phyloP scores from a whole-genome alignment of 805 yeast genomes.

The Candida suzukii region DNA sequence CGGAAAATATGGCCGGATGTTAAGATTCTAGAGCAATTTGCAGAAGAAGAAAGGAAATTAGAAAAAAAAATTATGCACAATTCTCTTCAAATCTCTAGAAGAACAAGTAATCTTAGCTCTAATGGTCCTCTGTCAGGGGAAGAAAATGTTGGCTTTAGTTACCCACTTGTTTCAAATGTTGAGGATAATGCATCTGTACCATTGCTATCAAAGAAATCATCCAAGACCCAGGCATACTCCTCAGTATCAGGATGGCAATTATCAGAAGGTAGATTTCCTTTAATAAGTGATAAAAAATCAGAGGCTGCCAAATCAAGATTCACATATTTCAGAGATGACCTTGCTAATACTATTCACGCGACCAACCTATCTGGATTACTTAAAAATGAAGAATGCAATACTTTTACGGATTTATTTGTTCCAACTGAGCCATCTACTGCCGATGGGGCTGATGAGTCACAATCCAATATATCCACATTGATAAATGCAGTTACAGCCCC shows the following conservation, averaged over 20 bases:
- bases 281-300: slow-evolving; percentile 4
- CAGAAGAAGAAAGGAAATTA: slow-evolving; percentile 53
- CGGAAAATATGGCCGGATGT: slow-evolving; percentile 78
- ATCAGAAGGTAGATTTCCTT: not conserved
- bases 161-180: slow-evolving; percentile 26
- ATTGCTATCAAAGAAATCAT: slow-evolving; percentile 59
- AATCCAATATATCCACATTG: not conserved
- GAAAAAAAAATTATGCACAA: slow-evolving; percentile 17
- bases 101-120: slow-evolving; percentile 4
- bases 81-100: slow-evolving; percentile 19
- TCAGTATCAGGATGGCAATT: not conserved
- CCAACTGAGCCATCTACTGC: slow-evolving; percentile 27
- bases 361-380: slow-evolving; percentile 79
- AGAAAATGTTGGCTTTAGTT: slow-evolving; percentile 29
- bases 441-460: not conserved
- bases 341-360: slow-evolving; percentile 85
- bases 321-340: slow-evolving; percentile 87
- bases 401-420: slow-evolving; percentile 59
- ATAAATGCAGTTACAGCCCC: not conserved
- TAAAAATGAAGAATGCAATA: slow-evolving; percentile 44
- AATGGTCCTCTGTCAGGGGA: slow-evolving; percentile 1
- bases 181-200: slow-evolving; percentile 22
- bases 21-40: slow-evolving; percentile 65
- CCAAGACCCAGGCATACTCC: slow-evolving; percentile 19
- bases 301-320: slow-evolving; percentile 56